These are phyloP conservation scores for Teunomyces barrocoloradensis DNA, from an alignment of 805 yeast species.

Conservation along the genomic window DNA sequence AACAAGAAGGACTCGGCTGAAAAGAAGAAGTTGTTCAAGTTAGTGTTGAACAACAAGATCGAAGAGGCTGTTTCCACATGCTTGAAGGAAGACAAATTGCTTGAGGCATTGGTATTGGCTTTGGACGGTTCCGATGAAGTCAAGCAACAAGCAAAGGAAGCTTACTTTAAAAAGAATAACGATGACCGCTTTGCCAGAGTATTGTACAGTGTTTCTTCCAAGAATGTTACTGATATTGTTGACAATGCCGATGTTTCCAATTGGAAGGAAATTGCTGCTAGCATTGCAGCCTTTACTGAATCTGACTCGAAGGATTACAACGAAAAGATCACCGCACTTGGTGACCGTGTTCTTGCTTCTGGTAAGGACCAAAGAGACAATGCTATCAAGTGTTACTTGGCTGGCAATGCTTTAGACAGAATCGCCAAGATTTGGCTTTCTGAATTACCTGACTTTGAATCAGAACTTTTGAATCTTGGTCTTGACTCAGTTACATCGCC, in stretches of 20 bases:
- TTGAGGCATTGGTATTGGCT: slow-evolving; percentile 83
- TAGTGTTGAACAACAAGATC: slow-evolving; percentile 59
- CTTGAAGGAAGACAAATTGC: slow-evolving; percentile 56
- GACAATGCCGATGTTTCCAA: slow-evolving; percentile 70
- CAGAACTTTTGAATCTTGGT: slow-evolving; percentile 44
- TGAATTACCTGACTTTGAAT: slow-evolving; percentile 53
- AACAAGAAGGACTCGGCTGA: slow-evolving; percentile 33
- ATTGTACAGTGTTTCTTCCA: slow-evolving; percentile 60
- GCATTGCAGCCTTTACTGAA: slow-evolving; percentile 55
- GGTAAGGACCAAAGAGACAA: slow-evolving; percentile 52
- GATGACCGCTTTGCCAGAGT: slow-evolving; percentile 65
- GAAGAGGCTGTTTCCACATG: slow-evolving; percentile 67
- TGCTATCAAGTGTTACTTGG: slow-evolving; percentile 75
- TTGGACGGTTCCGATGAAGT: slow-evolving; percentile 58
- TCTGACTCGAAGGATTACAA: slow-evolving; percentile 49
- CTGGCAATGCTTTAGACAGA: slow-evolving; percentile 78
- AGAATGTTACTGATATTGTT: slow-evolving; percentile 65
- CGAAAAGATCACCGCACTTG: slow-evolving; percentile 59
- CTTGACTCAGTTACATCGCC: slow-evolving; percentile 49
- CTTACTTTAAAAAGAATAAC: slow-evolving; percentile 63
- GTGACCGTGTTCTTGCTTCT: slow-evolving; percentile 62
- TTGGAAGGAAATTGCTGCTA: slow-evolving; percentile 81
- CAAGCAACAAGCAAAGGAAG: slow-evolving; percentile 66
- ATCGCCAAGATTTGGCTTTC: slow-evolving; percentile 80
- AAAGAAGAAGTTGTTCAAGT: slow-evolving; percentile 42